Percentiles rank a stretch among this genome's conserved stretches.
phyloP scores from a whole-genome alignment of 768 basidiomycete genomes.

The Lentinula aciculospora region DNA sequence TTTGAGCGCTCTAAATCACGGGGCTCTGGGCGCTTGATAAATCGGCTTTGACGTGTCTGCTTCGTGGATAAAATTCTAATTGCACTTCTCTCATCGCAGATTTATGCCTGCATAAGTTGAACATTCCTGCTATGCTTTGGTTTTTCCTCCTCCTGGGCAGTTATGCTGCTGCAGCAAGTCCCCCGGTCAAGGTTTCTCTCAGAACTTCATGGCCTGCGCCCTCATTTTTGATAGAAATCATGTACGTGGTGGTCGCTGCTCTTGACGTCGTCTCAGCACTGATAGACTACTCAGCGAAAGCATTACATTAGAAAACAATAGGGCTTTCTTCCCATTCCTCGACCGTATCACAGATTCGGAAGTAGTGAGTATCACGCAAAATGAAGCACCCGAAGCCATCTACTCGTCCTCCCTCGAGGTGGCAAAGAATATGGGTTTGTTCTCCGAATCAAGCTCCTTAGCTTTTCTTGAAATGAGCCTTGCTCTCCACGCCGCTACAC shows the following conservation, averaged over 20 bases:
- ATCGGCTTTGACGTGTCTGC: not conserved
- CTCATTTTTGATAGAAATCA: conserved; percentile 54
- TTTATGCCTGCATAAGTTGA: not conserved
- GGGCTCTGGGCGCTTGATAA: too few relatives aligned
- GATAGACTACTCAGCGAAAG: conserved; percentile 60
- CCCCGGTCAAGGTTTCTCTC: conserved; percentile 55
- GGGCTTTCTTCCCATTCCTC: conserved; percentile 73
- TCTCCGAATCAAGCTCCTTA: conserved; percentile 44
- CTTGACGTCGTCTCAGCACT: not conserved
- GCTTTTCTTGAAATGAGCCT: conserved; percentile 66
- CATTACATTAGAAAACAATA: conserved; percentile 63
- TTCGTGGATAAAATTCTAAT: too few relatives aligned
- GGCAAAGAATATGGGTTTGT: conserved; percentile 38
- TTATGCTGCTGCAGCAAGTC: conserved; percentile 19
- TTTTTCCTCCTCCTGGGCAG: not conserved
- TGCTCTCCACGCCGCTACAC: conserved; percentile 71
- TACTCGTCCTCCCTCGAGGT: conserved; percentile 51
- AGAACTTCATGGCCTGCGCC: conserved; percentile 65
- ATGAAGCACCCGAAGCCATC: conserved; percentile 41
- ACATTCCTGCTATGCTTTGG: conserved; percentile 8
- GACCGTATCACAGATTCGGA: conserved; percentile 55
- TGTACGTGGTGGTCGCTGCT: conserved; percentile 34
- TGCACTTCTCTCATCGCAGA: not conserved
- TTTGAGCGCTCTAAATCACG: not conserved
- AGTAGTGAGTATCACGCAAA: conserved; percentile 24